phyloP scores from a whole-genome alignment of 179 eudicot species.

The Drosera spatulata region DNA sequence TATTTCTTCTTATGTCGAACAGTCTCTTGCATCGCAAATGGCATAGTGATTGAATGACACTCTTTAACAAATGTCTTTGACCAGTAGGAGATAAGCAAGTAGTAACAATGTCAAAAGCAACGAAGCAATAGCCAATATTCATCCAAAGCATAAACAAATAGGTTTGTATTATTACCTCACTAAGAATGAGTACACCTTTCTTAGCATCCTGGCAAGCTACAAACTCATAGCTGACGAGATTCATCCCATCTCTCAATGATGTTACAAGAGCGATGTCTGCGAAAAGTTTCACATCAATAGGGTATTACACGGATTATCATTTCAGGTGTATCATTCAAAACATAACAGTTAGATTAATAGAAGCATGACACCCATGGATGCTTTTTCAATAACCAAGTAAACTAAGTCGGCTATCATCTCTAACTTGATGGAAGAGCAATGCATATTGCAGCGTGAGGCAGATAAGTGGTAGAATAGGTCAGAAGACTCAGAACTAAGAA shows the following conservation, averaged over 20 bases:
- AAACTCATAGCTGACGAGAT: conserved; percentile 95
- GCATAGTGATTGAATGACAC: too few relatives aligned
- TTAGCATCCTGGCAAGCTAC: conserved; percentile 95
- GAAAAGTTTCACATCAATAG: not conserved
- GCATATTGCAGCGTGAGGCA: too few relatives aligned
- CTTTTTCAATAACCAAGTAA: too few relatives aligned
- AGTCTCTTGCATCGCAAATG: too few relatives aligned
- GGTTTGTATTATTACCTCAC: conserved; percentile 50
- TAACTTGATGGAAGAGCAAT: too few relatives aligned
- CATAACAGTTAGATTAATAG: too few relatives aligned
- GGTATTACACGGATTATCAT: not conserved
- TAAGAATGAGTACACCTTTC: conserved; percentile 92
- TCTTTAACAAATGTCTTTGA: not conserved
- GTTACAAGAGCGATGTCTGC: conserved; percentile 95
- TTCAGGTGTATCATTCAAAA: not conserved
- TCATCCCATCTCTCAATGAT: conserved; percentile 97
- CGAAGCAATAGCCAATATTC: not conserved
- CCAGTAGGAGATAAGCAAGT: not conserved
- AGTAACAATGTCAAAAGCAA: not conserved
- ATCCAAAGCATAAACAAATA: not conserved
- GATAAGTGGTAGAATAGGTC: too few relatives aligned
- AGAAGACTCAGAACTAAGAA: not conserved
- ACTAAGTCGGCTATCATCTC: too few relatives aligned
- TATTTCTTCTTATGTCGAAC: too few relatives aligned
- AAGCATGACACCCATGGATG: too few relatives aligned